Evolutionary conservation across 2,329 filamentous ascomycete genomes (phyloP), one percentile per base, ranked within the genome.

Genomic region (Escovopsis weberi): DNA sequence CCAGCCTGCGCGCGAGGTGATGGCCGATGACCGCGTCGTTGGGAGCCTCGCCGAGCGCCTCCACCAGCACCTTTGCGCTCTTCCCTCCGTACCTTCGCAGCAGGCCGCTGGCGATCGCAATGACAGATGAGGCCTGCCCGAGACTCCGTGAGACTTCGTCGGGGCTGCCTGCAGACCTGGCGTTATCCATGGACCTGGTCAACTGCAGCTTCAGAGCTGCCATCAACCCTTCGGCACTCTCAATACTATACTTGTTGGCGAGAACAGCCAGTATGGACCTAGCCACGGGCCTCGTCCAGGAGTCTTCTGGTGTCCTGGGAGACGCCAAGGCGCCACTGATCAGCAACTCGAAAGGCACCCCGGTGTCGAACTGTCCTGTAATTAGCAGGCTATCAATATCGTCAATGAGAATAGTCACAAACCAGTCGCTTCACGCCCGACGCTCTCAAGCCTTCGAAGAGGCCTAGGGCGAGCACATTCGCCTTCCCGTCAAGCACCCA

Each of bases 191-290:
- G 9, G 57, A 44, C 15, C 12, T 42, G 2, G 47, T 39, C 6
- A 58, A 43, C 10, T 49, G 50, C 18, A 53, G 44, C 42, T 61
- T 55, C 1, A 63, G 39, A 8, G 47, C 43, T 4, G 47, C 12
- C 33, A 61, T 50, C 4, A 63, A 45, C 6, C 47, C 44, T 7
- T 47, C 48, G 6, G 54, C 40, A 6, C 49, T 56, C 47, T 64
- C 64, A 15, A 63, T 54, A 32, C 60, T 60, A 51, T 64, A 61
- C 47, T 69, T 71, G 50, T 71, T 70, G 39, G 65, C 59, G 26
- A 70, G 49, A 4, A 65, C 56, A 2, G 62, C 59, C 10, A 69
- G 53, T 10, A 69, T 62, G 0, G 59, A 60, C 26, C 57, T 51
- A 12, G 52, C 52, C 41, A 55, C 59, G 45, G 56, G 47, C 49